phyloP scores from a whole-genome alignment of 2,329 filamentous ascomycete genomes.

The Colletotrichum sp. region DNA sequence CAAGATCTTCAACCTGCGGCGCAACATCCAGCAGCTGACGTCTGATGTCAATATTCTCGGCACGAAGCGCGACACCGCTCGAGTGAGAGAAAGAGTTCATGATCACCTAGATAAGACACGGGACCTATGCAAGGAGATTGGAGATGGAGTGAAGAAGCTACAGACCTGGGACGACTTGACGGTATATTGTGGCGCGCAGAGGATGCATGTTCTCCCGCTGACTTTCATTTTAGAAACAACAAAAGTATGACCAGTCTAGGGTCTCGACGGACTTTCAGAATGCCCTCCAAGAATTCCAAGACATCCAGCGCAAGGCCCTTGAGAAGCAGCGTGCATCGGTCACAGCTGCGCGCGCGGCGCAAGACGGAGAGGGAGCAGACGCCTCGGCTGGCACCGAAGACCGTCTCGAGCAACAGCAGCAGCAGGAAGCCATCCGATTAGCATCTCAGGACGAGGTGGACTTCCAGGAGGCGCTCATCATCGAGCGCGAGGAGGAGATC shows the following conservation, averaged over 20 bases:
- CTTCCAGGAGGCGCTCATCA: slow-evolving; percentile 94
- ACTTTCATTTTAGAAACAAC: slow-evolving; percentile 69
- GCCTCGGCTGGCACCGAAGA: slow-evolving; percentile 29
- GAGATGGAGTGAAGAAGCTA: slow-evolving; percentile 91
- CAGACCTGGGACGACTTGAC: slow-evolving; percentile 86
- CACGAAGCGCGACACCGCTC: slow-evolving; percentile 88
- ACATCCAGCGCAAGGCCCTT: slow-evolving; percentile 85
- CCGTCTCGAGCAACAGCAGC: slow-evolving; percentile 54
- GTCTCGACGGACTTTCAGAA: slow-evolving; percentile 92
- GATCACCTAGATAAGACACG: slow-evolving; percentile 86
- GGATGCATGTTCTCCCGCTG: background rate
- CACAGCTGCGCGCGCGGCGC: slow-evolving; percentile 79
- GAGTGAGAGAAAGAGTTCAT: slow-evolving; percentile 89
- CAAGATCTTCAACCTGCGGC: slow-evolving; percentile 87
- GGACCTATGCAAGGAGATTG: slow-evolving; percentile 86
- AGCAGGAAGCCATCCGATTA: slow-evolving; percentile 78
- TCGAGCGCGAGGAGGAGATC: slow-evolving; percentile 96
- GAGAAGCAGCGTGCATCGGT: slow-evolving; percentile 92
- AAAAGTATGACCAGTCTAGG: slow-evolving; percentile 97
- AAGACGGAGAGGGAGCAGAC: slow-evolving; percentile 55
- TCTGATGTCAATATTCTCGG: slow-evolving; percentile 86
- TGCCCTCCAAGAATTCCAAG: slow-evolving; percentile 88
- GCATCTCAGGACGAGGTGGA: slow-evolving; percentile 95
- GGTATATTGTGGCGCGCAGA: slow-evolving; percentile 50
- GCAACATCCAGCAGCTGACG: slow-evolving; percentile 83